Evolutionary conservation across 2,329 filamentous ascomycete species (phyloP).

Genomic region (Trichocomaceae sp.): DNA sequence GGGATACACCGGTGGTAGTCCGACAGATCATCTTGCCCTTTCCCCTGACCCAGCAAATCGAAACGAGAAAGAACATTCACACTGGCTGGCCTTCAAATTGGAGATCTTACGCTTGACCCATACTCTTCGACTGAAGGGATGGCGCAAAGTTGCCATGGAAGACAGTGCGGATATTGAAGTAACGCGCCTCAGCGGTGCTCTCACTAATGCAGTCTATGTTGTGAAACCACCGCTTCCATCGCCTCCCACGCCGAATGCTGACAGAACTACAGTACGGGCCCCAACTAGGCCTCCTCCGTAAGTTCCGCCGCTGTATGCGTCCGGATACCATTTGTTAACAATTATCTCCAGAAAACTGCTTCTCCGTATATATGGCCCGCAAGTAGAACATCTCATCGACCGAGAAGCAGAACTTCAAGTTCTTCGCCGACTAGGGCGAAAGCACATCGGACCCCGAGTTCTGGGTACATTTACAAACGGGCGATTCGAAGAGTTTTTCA

Average conservation of each 20-base stretch:
- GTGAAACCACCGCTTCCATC: conserved; percentile 71
- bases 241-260: conserved; percentile 34
- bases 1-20: conserved; percentile 59
- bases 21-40: conserved; percentile 38
- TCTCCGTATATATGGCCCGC: conserved; percentile 85
- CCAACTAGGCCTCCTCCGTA: conserved; percentile 48
- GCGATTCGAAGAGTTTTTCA: conserved; percentile 89
- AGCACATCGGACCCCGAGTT: conserved; percentile 86
- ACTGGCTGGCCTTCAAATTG: conserved; percentile 81
- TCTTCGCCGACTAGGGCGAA: conserved; percentile 74
- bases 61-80: conserved; percentile 62
- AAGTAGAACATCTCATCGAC: conserved; percentile 94
- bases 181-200: conserved; percentile 64
- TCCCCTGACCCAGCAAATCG: conserved; percentile 40
- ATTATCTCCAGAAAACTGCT: conserved; percentile 61
- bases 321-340: neutral
- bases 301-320: conserved; percentile 22
- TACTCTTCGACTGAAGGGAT: conserved; percentile 83
- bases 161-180: conserved; percentile 39
- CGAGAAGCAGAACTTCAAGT: conserved; percentile 84
- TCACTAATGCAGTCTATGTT: conserved; percentile 96
- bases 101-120: conserved; percentile 87
- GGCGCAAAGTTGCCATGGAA: conserved; percentile 66
- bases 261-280: conserved; percentile 31
- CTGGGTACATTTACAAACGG: conserved; percentile 91